Percentiles rank a stretch among this genome's conserved stretches.
Conservation (phyloP, 2,329 filamentous ascomycete genomes). For the Colletotrichum noveboracense region DNA sequence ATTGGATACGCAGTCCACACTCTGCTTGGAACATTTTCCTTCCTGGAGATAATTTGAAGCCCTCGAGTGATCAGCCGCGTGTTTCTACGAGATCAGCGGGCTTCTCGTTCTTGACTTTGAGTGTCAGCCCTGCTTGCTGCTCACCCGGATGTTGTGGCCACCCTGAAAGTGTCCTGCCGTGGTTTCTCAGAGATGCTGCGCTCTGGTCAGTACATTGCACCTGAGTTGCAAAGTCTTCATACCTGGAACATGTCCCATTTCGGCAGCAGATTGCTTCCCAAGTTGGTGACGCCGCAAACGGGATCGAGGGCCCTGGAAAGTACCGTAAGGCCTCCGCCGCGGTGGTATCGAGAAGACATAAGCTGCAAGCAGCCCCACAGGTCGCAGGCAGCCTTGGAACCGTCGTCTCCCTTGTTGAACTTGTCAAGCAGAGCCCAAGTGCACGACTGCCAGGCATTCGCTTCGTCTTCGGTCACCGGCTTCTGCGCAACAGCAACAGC, state of each 20-base stretch:
- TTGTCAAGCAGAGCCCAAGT: neutral
- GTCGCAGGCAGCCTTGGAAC: neutral
- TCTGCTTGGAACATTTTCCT: neutral
- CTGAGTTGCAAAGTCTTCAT: neutral
- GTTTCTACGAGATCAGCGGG: neutral
- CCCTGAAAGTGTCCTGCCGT: neutral
- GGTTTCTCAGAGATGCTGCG: neutral
- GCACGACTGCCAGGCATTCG: neutral
- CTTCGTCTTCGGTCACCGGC: neutral
- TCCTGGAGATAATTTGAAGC: neutral
- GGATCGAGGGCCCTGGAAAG: neutral
- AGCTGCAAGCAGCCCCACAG: neutral
- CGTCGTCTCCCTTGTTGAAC: neutral
- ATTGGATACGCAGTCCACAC: neutral
- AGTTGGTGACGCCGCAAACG: neutral
- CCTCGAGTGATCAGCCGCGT: neutral
- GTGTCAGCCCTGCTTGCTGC: neutral
- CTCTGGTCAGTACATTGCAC: neutral
- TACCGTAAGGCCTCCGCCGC: neutral
- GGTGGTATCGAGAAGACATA: neutral
- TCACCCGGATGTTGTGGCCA: neutral
- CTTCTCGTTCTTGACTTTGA: neutral
- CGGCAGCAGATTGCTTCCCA: neutral
- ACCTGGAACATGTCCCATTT: neutral
- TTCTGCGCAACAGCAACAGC: neutral